A percentile compares a stretch with the other conserved stretches of the same genome.
phyloP scores from a whole-genome alignment of 2,329 filamentous ascomycete genomes.

The Botrytis medusae region DNA sequence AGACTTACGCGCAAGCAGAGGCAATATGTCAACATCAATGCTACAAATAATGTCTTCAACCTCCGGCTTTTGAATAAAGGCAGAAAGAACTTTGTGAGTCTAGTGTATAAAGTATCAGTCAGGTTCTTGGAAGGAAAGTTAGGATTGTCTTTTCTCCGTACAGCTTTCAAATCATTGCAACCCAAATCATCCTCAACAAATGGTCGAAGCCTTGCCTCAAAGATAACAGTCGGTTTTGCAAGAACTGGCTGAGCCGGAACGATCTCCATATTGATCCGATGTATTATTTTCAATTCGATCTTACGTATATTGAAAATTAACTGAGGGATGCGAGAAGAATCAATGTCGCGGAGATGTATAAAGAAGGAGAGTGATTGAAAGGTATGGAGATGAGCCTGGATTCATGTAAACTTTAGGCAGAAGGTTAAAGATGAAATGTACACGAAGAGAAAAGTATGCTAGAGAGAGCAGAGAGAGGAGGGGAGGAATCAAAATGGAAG shows the following conservation, averaged over 20 bases:
- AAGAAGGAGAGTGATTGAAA: neutral
- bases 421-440: neutral
- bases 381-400: neutral
- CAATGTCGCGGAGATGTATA: neutral
- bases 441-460: neutral
- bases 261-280: neutral
- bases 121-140: neutral
- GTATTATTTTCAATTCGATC: neutral
- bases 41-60: neutral
- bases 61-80: neutral
- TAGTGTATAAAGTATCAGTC: neutral
- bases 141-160: neutral
- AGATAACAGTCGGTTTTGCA: slow-evolving; percentile 3
- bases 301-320: neutral
- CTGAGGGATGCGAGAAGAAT: neutral
- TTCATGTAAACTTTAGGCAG: neutral
- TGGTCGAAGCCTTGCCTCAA: neutral
- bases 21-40: slow-evolving; percentile 3
- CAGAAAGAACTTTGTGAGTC: neutral
- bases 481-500: neutral
- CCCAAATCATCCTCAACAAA: neutral
- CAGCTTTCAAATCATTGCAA: neutral
- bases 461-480: neutral
- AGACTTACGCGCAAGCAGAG: slow-evolving; percentile 5
- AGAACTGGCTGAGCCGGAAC: neutral